Conservation (phyloP, 768 basidiomycete genomes). For the Tremella yokohamensis region DNA sequence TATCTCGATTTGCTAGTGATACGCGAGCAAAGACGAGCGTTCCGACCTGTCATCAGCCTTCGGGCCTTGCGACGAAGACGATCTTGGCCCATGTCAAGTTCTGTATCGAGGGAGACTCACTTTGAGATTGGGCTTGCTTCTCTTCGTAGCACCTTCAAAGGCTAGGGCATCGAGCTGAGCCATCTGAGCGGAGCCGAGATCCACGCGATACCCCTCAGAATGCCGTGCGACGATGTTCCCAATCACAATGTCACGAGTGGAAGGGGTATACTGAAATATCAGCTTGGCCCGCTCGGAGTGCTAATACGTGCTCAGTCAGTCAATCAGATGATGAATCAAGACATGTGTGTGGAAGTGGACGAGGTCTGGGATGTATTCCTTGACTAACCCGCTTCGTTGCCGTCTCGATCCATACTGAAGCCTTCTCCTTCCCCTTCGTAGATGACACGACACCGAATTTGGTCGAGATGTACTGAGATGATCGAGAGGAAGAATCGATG, state of each 20-base stretch:
- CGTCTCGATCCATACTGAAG: conserved; percentile 83
- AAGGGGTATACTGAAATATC: conserved; percentile 75
- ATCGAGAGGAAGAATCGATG: conserved; percentile 57
- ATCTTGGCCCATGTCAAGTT: background rate
- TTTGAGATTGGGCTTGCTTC: conserved; percentile 90
- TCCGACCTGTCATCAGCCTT: conserved; percentile 63
- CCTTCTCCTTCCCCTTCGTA: conserved; percentile 51
- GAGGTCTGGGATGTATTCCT: background rate
- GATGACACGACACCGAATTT: conserved; percentile 34
- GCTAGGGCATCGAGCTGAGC: conserved; percentile 84
- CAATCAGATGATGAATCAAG: background rate
- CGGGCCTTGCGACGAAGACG: no score
- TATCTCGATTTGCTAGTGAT: conserved; percentile 89
- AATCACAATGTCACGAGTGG: conserved; percentile 81
- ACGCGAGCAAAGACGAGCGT: conserved; percentile 86
- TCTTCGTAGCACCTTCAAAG: conserved; percentile 92
- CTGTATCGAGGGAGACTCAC: conserved; percentile 52
- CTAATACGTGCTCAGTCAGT: background rate
- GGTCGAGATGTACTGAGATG: conserved; percentile 43
- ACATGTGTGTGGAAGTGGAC: background rate
- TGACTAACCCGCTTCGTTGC: conserved; percentile 75
- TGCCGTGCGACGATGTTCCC: conserved; percentile 73
- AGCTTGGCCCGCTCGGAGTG: background rate
- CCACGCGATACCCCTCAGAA: conserved; percentile 88
- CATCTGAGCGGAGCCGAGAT: conserved; percentile 82